phyloP scores from a whole-genome alignment of 2,329 filamentous ascomycete genomes.

The Ophiobolus disseminans region DNA sequence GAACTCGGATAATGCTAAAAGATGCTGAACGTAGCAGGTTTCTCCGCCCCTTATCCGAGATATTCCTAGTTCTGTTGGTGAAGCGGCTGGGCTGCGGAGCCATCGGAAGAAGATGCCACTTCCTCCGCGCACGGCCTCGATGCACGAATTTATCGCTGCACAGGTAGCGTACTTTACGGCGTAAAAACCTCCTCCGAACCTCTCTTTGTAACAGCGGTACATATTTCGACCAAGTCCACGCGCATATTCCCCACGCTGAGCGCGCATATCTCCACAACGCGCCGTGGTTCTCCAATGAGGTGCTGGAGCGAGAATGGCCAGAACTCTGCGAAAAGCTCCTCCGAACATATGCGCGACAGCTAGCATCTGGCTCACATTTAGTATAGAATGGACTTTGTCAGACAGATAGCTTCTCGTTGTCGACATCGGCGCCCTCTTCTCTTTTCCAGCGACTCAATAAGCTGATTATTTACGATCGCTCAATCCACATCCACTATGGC shows the following conservation, averaged over 20 bases:
- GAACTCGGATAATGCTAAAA: too few relatives aligned
- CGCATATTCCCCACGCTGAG: background rate
- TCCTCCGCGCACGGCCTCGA: background rate
- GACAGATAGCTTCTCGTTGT: background rate
- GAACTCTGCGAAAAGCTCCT: constrained; percentile 13
- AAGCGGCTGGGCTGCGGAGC: too few relatives aligned
- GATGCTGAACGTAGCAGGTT: background rate
- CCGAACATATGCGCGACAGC: constrained; percentile 2
- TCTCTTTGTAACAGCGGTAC: background rate
- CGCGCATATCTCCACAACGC: background rate
- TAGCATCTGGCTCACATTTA: background rate
- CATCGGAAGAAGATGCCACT: too few relatives aligned
- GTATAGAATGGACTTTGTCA: constrained; percentile 1
- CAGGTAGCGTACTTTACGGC: background rate
- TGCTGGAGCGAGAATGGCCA: background rate
- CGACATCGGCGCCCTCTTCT: background rate
- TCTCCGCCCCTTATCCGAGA: background rate
- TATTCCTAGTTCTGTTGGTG: too few relatives aligned
- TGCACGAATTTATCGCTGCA: too few relatives aligned
- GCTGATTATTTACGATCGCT: background rate
- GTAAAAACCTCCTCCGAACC: constrained; percentile 17
- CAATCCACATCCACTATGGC: constrained; percentile 18
- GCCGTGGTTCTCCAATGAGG: constrained; percentile 1
- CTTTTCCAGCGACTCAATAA: background rate
- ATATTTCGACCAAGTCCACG: constrained; percentile 7